These are phyloP conservation scores for Volutella citrinella DNA, from an alignment of 2,329 filamentous ascomycete genomes.

Conservation along the genomic window DNA sequence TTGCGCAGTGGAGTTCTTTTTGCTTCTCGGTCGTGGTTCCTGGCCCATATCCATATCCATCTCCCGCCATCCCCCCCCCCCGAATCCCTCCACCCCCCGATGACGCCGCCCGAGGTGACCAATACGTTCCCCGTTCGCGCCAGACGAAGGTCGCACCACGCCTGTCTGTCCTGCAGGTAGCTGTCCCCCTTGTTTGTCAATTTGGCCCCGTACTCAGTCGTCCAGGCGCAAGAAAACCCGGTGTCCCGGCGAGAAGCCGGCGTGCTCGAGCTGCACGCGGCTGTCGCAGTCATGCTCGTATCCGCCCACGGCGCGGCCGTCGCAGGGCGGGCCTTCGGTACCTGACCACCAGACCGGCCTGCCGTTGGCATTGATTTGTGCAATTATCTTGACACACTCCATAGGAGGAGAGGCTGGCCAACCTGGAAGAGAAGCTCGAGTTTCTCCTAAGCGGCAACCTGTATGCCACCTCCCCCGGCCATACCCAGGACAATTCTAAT, in stretches of 20 bases:
- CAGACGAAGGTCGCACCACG: slow-evolving; percentile 38
- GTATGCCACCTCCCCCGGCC: too few relatives aligned
- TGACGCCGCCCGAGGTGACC: slow-evolving; percentile 32
- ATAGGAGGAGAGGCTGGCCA: slow-evolving; percentile 49
- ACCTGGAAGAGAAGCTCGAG: slow-evolving; percentile 51
- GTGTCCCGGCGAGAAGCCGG: slow-evolving; percentile 49
- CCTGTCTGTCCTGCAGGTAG: slow-evolving; percentile 47
- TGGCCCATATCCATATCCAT: slow-evolving; percentile 3
- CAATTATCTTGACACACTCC: slow-evolving; percentile 20
- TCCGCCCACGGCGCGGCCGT: slow-evolving; percentile 33
- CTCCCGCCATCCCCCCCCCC: too few relatives aligned
- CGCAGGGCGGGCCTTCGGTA: slow-evolving; percentile 44
- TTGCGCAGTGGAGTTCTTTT: slow-evolving; percentile 18
- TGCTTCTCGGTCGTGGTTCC: slow-evolving; percentile 8
- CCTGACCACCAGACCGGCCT: too few relatives aligned
- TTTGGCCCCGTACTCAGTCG: slow-evolving; percentile 1
- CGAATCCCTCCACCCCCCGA: too few relatives aligned
- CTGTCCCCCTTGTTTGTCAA: background rate
- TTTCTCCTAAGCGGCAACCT: slow-evolving; percentile 43
- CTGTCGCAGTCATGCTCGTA: slow-evolving; percentile 47
- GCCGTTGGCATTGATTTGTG: too few relatives aligned
- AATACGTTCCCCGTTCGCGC: slow-evolving; percentile 26
- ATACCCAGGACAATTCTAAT: too few relatives aligned
- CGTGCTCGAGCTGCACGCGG: slow-evolving; percentile 48
- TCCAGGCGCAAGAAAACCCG: slow-evolving; percentile 47